Base-by-base conservation (phyloP, 148 eudicot genomes). In the Agrostemma githago region DNA sequence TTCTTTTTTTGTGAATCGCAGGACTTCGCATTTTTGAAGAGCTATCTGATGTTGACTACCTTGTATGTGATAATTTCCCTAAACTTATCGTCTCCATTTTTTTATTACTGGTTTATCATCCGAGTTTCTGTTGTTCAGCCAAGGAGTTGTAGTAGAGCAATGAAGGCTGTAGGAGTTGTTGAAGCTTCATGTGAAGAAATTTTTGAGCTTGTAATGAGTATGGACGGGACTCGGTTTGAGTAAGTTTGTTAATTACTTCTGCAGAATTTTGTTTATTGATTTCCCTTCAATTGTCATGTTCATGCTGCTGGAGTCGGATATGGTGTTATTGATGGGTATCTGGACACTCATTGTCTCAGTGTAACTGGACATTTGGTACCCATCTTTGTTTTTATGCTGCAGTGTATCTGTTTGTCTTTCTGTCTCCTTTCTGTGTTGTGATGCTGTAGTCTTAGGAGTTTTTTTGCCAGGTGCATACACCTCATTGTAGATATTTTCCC, bases 1-100 rank as follows among this genome's bases (percentile, higher is more conserved):
- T 88, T 60, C 53, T 14, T 14, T 39, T 39, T 42, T 26, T 62
- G 66, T 56, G 61, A 56, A 46, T 67, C 78, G 78, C 88, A 96
- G 99, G 99, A 70, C 99, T 96, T 77, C 91, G 97, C 72, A 96
- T 96, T 54, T 96, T 92, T 70, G 99, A 96, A 86, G 99, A 96
- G 94, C 92, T 89, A 71, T 84, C 90, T 71, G 99, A 96, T 75
- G 97, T 90, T 75, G 99, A 96, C 85, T 85, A 92, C 74, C 97
- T 92, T 85, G 97, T 96, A 92, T 80, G 96, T 56, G 69, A 65
- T 56, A 10, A 38, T 8, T 4, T 68, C 19, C 20, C 76, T 59
- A 75, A 16, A 76, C 37, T 41, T 70, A 61, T 66, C 38, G 6
- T 61, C 46, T 7, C 68, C 6, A 26, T 69, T 62, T 63, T 19